These are phyloP conservation scores for Salix udensis DNA, from an alignment of 345 rosid species.

Conservation along the genomic window DNA sequence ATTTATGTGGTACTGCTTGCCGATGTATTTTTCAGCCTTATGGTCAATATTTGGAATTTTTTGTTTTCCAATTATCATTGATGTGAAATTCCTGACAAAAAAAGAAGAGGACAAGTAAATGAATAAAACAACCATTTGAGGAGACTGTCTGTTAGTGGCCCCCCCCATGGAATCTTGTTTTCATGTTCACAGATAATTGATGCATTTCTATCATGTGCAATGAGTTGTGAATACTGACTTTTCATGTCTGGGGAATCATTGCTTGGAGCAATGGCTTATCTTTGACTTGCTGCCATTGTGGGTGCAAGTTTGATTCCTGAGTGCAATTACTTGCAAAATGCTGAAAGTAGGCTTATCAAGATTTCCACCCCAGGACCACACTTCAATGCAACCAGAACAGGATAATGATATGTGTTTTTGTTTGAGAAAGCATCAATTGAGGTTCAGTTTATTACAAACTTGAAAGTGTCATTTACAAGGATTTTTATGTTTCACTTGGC, in stretches of 20 bases:
- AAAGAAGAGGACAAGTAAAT: not conserved
- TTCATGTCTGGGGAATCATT: not conserved
- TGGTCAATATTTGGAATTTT: not conserved
- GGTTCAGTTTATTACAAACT: not conserved
- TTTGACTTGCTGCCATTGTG: not conserved
- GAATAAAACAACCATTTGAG: not conserved
- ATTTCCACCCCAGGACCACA: not conserved
- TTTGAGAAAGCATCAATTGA: not conserved
- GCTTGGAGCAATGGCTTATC: not conserved
- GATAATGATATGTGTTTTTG: not conserved
- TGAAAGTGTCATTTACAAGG: not conserved
- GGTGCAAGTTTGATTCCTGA: not conserved
- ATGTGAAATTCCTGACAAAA: not conserved
- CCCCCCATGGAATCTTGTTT: not conserved
- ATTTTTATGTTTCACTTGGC: not conserved
- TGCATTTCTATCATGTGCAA: not conserved
- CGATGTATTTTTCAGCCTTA: not conserved
- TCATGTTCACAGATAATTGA: not conserved
- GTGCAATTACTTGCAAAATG: not conserved
- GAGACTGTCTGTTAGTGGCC: not conserved
- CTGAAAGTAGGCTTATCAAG: not conserved
- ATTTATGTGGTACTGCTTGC: conserved; percentile 2
- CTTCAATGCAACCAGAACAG: not conserved
- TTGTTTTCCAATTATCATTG: not conserved
- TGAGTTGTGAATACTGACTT: not conserved